Evolutionary conservation across 805 yeast genomes (phyloP), one percentile per base, ranked within the genome.

Genomic region (Candida tibetensis): DNA sequence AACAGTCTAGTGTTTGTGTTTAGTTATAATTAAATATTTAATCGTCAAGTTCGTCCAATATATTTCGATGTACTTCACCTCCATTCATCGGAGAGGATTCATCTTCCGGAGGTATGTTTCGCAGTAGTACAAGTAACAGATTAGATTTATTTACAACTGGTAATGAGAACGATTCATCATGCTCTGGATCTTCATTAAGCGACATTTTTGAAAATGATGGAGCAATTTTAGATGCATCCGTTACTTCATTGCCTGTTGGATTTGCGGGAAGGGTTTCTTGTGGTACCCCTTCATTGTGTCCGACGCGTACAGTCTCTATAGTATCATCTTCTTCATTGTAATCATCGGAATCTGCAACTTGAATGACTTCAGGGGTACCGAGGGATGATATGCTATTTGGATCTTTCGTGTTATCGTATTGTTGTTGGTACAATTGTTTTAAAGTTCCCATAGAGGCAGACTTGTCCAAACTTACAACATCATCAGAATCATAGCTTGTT

Each of bases 131-230:
- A 18, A 51, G 19, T 22, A 53, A 33, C 3, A 56, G 41, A 32
- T 45, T 47, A 4, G 50, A 44, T 13, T 46, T 42, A 37, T 48
- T 36, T 57, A 73, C 46, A 48, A 54, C 29, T 5, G 81, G 81
- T 35, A 76, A 48, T 1, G 80, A 73, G 49, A 76, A 76, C 1
- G 81, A 75, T 46, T 74, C 76, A 42, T 76, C 78, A n/a, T 37
- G 37, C 18, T 37, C 23, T 5, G 27, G 15, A 9, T 34, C 42
- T 10, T 34, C 42, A 15, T 14, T 23, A 6, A 16, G 15, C n/a
- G n/a, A n/a, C n/a, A 31, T 34, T 19, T 26, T 30, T 16, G 26
- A 10, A 32, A 25, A 19, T 15, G 35, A 32, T 5, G 28, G 28
- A 4, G 21, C 17, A 7, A 14, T 22, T 17, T 30, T 34, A 10